Conservation (phyloP, 2,329 filamentous ascomycete species). For the Aspergillus ustus region DNA sequence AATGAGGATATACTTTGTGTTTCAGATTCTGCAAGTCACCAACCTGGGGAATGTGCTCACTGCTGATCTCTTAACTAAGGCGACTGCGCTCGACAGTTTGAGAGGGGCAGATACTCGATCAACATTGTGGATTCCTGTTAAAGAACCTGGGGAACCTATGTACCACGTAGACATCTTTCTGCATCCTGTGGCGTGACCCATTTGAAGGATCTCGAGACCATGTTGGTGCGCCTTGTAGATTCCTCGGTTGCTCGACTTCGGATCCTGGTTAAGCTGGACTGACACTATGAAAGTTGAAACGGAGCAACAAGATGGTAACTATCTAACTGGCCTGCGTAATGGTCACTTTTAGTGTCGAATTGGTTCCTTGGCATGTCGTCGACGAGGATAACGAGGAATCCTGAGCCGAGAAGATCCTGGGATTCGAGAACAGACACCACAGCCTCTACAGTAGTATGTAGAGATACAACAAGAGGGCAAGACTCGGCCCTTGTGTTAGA, state of each 20-base stretch:
- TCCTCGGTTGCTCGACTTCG: not conserved
- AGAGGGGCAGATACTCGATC: not conserved
- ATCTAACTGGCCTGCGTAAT: constrained; percentile 19
- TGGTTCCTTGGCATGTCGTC: constrained; percentile 16
- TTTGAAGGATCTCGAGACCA: not conserved
- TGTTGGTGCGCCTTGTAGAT: not conserved
- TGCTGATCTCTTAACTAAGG: not conserved
- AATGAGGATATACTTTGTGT: constrained; percentile 11
- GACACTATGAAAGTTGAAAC: not conserved
- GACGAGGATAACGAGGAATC: not conserved
- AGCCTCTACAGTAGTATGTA: not conserved
- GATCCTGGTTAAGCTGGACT: not conserved
- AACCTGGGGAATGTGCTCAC: not conserved
- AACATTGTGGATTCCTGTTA: not conserved
- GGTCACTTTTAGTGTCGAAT: constrained; percentile 19
- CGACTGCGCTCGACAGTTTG: not conserved
- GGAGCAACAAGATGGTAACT: not conserved
- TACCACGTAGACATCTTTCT: not conserved
- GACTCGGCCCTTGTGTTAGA: not conserved
- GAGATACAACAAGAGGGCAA: not conserved
- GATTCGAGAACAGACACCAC: not conserved
- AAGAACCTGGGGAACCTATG: not conserved
- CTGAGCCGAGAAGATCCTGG: not conserved
- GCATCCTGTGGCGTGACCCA: not conserved
- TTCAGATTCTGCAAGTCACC: constrained; percentile 25